Evolutionary conservation across 176 grass and related monocot species (phyloP), one percentile per base, ranked within the genome.

Genomic region (Oryza coarctata): DNA sequence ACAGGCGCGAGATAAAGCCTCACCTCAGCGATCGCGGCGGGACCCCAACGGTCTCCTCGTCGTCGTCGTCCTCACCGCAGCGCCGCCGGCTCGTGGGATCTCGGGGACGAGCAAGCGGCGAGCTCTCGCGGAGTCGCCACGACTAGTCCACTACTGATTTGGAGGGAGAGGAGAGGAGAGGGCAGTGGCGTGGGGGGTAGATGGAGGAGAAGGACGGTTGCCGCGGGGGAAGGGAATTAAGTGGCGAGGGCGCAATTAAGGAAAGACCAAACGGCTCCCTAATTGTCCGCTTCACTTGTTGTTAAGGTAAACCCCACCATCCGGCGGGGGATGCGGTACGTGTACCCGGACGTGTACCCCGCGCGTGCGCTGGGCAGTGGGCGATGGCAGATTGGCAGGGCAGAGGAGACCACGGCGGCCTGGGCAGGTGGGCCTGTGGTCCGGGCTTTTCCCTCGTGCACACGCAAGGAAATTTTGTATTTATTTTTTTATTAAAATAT

Each of bases 191-290:
- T 18, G 62, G 27, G 35, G 0, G 45, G 31, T 39, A 33, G 74
- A 25, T 4, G 62, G 80, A 23, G 20, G 28, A 41, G 79, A 22
- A 17, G 40, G 76, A 62, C 71, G 62, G 17, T 79, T 79, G 36
- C 75, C 47, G 63, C 86, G 61, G 62, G 47, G 69, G 73, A 35
- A 36, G 71, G 80, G 62, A 52, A 65, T 67, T 73, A 73, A 78
- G 74, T 3, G 74, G 13, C n/a, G 75, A 41, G 32, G 63, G 36
- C 63, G 36, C 32, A 70, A 33, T 80, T 89, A 89, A 85, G 82
- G 87, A 74, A 74, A 75, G 82, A 70, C 71, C 71, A 76, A 89
- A 85, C 82, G 65, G 82, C 77, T 77, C 77, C 70, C 76, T 89
- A 65, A 89, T 74, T 64, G 77, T 64, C 39, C 64, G 52, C 1